Base-by-base conservation (phyloP, 2,329 filamentous ascomycete species). In the Scleromitrula shiraiana region DNA sequence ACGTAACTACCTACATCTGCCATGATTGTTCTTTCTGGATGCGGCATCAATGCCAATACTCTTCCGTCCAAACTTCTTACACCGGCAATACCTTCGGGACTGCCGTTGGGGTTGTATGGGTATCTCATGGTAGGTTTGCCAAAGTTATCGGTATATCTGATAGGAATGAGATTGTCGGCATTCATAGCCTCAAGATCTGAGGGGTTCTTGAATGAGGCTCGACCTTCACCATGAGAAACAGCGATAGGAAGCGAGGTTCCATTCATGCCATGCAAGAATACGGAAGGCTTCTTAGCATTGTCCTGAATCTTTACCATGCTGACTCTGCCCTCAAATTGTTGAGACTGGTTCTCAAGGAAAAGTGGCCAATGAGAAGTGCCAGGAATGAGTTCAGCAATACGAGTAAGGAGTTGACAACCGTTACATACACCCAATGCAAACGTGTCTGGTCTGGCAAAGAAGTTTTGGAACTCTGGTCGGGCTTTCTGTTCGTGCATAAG, bases 371-470 rank as follows among this genome's bases (percentile, higher is more conserved):
- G 70, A 55, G 78, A 71, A 0, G 89, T 80, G n/a, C 89, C 90
- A 1, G 89, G 90, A 54, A 96, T 94, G 45, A 95, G 72, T 51
- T 84, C 80, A 62, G 88, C 88, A 33, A 94, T 72, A 42, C 88
- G 81, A 5, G 85, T 85, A 33, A 97, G 73, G 80, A 97, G 95
- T 68, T 98, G 93, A 64, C 93, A 97, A 42, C 93, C 93, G 65
- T 98, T 98, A 76, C 93, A 97, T 27, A 97, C 88, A 59, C 93
- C 93, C 1, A 98, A 76, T 0, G 88, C 76, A 67, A 98, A 97
- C 0, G 93, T 97, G 64, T 96, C 88, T 4, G 82, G 78, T 24
- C 93, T 80, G 56, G 82, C 76, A 70, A 97, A 97, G 76, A 96
- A 97, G 41, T 72, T 68, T 60, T 84, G 73, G 69, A 97, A 96